These are phyloP conservation scores for Neurospora intermedia DNA, from an alignment of 495 filamentous ascomycete species.

Conservation along the genomic window DNA sequence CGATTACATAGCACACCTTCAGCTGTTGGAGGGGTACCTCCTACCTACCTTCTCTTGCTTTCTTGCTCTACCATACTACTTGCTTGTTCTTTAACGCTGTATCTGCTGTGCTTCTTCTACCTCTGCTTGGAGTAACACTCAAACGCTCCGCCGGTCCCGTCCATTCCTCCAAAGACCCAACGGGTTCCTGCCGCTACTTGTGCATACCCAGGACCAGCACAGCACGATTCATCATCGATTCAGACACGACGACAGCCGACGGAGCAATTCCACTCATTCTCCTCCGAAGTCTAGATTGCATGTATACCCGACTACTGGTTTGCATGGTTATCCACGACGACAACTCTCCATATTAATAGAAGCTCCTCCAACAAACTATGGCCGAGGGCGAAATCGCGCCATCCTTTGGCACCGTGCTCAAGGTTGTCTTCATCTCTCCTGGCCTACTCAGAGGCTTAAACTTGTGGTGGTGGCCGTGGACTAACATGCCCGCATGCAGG, in stretches of 20 bases:
- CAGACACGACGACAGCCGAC: neutral
- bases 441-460: neutral
- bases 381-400: constrained; percentile 63
- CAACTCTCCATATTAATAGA: neutral
- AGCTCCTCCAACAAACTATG: constrained; percentile 36
- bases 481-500: constrained; percentile 37
- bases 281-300: constrained; percentile 1
- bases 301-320: neutral
- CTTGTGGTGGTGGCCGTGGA: neutral
- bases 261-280: neutral
- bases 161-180: neutral
- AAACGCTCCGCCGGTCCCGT: neutral
- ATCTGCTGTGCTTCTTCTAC: neutral
- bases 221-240: neutral
- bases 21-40: neutral
- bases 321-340: constrained; percentile 17
- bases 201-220: neutral
- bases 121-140: neutral
- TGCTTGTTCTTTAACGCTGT: neutral
- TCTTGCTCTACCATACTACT: neutral
- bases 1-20: neutral
- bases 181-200: neutral
- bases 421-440: constrained; percentile 43
- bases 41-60: neutral
- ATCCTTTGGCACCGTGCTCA: constrained; percentile 81